A percentile compares a stretch with the other conserved stretches of the same genome.
Conservation (phyloP, 495 filamentous ascomycete genomes). For the Lepraria neglecta region DNA sequence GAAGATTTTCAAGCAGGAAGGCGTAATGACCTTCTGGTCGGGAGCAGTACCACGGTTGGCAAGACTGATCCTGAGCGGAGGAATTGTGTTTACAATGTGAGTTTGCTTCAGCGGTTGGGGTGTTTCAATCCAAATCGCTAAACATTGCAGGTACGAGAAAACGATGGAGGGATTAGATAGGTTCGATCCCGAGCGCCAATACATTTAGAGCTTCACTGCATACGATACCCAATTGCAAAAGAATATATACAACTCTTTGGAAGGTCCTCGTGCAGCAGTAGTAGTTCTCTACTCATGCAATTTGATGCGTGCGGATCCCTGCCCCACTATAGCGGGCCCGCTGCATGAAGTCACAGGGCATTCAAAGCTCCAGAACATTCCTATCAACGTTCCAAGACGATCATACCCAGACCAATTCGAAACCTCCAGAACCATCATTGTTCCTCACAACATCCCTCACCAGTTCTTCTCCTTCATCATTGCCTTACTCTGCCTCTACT, state of each 20-base stretch:
- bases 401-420: background rate
- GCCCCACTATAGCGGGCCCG: conserved; percentile 6
- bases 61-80: conserved; percentile 80
- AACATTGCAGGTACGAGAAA: conserved; percentile 73
- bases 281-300: background rate
- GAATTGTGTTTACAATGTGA: conserved; percentile 95
- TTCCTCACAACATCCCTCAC: background rate
- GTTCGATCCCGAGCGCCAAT: conserved; percentile 76
- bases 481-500: conserved; percentile 10
- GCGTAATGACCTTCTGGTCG: conserved; percentile 85
- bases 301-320: background rate
- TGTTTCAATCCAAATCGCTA: conserved; percentile 2
- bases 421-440: background rate
- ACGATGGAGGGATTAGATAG: conserved; percentile 80
- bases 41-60: conserved; percentile 82
- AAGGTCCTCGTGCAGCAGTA: background rate
- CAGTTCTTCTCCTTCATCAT: conserved; percentile 1
- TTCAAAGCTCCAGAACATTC: conserved; percentile 1
- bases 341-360: conserved; percentile 2
- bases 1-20: conserved; percentile 82
- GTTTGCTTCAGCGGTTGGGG: conserved; percentile 30
- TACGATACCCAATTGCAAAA: conserved; percentile 6
- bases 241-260: background rate
- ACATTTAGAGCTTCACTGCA: conserved; percentile 51
- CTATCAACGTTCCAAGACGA: background rate